phyloP scores from a whole-genome alignment of 352 stramenopile species.

The Hyaloperonospora brassicae region DNA sequence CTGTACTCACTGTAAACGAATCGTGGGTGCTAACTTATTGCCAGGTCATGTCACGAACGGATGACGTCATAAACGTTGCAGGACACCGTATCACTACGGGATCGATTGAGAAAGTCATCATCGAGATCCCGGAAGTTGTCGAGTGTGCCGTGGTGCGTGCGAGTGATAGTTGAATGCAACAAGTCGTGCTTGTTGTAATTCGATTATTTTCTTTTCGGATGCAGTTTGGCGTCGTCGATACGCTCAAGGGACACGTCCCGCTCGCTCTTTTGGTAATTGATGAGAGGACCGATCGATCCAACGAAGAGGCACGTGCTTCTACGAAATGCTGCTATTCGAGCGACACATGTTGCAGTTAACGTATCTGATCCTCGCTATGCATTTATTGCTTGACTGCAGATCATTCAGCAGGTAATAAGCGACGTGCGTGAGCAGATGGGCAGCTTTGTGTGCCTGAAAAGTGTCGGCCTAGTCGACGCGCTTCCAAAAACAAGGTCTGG shows the following conservation, averaged over 20 bases:
- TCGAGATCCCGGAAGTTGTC: conserved; percentile 72
- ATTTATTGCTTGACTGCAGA: conserved; percentile 12
- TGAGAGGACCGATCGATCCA: conserved; percentile 27
- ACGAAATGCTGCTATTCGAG: neutral
- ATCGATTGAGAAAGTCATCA: conserved; percentile 85
- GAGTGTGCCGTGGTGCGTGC: conserved; percentile 76
- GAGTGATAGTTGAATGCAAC: neutral
- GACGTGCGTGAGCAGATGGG: conserved; percentile 42
- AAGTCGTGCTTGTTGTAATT: conserved; percentile 1
- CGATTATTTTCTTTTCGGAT: conserved; percentile 7
- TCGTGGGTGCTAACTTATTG: neutral
- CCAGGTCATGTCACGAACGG: conserved; percentile 84
- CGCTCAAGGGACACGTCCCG: conserved; percentile 39
- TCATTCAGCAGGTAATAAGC: conserved; percentile 30
- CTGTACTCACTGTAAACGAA: conserved; percentile 1
- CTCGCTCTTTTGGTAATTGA: conserved; percentile 41
- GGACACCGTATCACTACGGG: conserved; percentile 84
- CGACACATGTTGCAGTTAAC: neutral
- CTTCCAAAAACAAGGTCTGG: conserved; percentile 47
- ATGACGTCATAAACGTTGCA: conserved; percentile 89
- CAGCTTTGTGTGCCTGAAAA: conserved; percentile 45
- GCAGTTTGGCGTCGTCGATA: conserved; percentile 39
- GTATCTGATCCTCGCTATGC: conserved; percentile 4
- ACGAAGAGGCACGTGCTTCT: conserved; percentile 24
- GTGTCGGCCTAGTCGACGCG: conserved; percentile 34